A percentile compares a stretch with the other conserved stretches of the same genome.
Evolutionary conservation across 257 asterid species (phyloP).

Genomic region (Ehretia macrophylla): DNA sequence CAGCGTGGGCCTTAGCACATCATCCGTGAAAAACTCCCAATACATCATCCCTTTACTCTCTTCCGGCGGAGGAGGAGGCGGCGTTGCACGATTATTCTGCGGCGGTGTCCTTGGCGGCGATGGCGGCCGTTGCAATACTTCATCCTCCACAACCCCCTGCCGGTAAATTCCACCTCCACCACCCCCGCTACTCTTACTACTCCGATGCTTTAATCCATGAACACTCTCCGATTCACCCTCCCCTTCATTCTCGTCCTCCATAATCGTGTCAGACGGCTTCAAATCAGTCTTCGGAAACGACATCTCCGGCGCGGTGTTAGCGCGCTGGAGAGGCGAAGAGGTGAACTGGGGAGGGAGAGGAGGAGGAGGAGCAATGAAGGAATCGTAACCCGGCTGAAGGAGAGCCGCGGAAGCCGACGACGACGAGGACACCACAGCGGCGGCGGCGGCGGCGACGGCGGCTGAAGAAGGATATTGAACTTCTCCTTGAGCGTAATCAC

Average conservation of each 20-base stretch:
- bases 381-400: conserved; percentile 46
- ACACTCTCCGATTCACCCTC: conserved; percentile 45
- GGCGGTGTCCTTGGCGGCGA: conserved; percentile 15
- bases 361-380: conserved; percentile 27
- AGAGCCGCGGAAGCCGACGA: conserved; percentile 30
- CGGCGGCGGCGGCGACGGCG: conserved; percentile 10
- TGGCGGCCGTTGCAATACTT: conserved; percentile 28
- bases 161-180: conserved; percentile 34
- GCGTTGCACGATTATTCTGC: conserved; percentile 11
- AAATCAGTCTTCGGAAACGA: conserved; percentile 36
- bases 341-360: conserved; percentile 71
- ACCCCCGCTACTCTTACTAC: conserved; percentile 36
- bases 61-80: conserved; percentile 45
- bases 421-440: conserved; percentile 11
- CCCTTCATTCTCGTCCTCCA: conserved; percentile 75
- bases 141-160: conserved; percentile 30
- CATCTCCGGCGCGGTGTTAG: conserved; percentile 81
- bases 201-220: conserved; percentile 58
- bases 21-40: conserved; percentile 73
- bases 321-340: conserved; percentile 67
- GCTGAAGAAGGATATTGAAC: conserved; percentile 37
- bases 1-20: conserved; percentile 58
- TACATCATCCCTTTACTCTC: conserved; percentile 33
- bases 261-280: conserved; percentile 53
- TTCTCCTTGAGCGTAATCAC: conserved; percentile 88